Conservation (phyloP, 2,329 filamentous ascomycete species). For the Cladosporium colombiae region DNA sequence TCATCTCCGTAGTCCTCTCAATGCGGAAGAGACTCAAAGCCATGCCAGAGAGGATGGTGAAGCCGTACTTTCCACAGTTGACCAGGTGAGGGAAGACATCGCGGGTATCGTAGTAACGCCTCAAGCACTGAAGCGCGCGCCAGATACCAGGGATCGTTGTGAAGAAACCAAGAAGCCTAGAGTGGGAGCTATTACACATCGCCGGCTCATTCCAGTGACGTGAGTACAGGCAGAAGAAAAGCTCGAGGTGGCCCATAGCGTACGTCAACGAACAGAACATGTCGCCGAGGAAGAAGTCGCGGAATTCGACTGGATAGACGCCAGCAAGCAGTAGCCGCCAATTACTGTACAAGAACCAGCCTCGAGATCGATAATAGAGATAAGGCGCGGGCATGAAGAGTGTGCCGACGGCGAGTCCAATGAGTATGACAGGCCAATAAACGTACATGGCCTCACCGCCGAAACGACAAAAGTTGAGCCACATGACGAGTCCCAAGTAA, state of each 20-base stretch:
- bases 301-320: conserved; percentile 90
- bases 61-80: conserved; percentile 88
- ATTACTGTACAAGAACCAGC: conserved; percentile 90
- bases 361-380: conserved; percentile 73
- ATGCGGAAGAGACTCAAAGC: conserved; percentile 83
- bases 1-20: conserved; percentile 55
- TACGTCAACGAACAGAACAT: conserved; percentile 98
- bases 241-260: conserved; percentile 79
- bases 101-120: conserved; percentile 82
- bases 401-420: conserved; percentile 66
- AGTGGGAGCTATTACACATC: conserved; percentile 83
- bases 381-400: conserved; percentile 77
- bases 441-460: conserved; percentile 69
- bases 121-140: conserved; percentile 86
- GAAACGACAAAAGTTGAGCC: conserved; percentile 80
- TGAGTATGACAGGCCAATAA: conserved; percentile 82
- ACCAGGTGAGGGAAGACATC: conserved; percentile 90
- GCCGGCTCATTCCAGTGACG: conserved; percentile 69
- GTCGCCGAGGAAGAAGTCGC: conserved; percentile 95
- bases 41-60: conserved; percentile 78
- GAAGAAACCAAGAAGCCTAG: conserved; percentile 82
- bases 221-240: conserved; percentile 95
- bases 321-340: conserved; percentile 84
- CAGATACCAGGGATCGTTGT: conserved; percentile 80
- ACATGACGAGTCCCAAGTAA: conserved; percentile 74